Conservation (phyloP, 129 eudicot species). For the Arctium minus region DNA sequence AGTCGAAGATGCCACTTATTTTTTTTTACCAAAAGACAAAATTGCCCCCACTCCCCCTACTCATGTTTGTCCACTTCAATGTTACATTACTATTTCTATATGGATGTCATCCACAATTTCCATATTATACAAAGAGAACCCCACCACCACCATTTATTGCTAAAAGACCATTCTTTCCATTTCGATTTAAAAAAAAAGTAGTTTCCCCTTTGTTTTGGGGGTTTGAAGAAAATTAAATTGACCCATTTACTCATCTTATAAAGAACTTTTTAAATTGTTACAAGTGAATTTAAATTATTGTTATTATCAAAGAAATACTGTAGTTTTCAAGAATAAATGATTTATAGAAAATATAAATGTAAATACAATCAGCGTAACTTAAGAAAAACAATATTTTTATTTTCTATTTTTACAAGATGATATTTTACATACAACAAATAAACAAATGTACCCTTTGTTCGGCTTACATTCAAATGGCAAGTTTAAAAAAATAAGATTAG, state of each 20-base stretch:
- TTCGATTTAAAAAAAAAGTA: slow-evolving; percentile 10
- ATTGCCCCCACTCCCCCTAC: slow-evolving; percentile 27
- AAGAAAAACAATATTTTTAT: neutral
- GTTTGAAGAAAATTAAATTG: slow-evolving; percentile 19
- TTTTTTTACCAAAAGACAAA: slow-evolving; percentile 17
- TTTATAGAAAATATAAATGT: neutral
- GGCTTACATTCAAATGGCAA: slow-evolving; percentile 4
- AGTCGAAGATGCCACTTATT: neutral
- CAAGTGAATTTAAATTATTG: neutral
- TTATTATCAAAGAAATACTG: neutral
- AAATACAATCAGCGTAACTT: neutral
- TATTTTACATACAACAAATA: neutral
- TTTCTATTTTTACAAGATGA: neutral
- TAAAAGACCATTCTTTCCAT: slow-evolving; percentile 21
- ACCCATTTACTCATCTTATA: neutral
- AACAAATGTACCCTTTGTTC: neutral
- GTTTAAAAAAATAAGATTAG: slow-evolving; percentile 14
- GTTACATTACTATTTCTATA: slow-evolving; percentile 27
- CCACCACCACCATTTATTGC: slow-evolving; percentile 28
- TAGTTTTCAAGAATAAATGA: neutral
- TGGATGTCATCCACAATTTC: slow-evolving; percentile 30
- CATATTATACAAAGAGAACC: slow-evolving; percentile 17
- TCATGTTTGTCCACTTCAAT: slow-evolving; percentile 28
- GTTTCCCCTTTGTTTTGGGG: slow-evolving; percentile 28
- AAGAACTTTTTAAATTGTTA: neutral